Conservation (phyloP, 495 filamentous ascomycete species). For the Niebla homalea region DNA sequence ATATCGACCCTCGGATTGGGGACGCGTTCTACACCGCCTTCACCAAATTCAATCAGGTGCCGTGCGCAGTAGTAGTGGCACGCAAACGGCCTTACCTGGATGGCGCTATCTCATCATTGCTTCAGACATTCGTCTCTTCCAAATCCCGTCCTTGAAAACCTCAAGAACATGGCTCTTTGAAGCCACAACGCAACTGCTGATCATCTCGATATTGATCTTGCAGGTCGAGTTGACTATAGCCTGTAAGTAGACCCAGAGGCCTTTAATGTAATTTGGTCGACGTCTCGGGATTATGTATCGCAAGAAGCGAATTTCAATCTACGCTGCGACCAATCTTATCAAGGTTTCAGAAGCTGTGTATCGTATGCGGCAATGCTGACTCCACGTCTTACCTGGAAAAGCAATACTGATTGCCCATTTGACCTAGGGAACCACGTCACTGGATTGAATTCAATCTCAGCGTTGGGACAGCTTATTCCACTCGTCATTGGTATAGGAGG, state of each 20-base stretch:
- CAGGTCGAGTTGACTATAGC: slow-evolving; percentile 19
- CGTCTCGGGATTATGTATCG: no score
- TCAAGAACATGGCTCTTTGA: background rate
- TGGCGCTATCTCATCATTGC: slow-evolving; percentile 1
- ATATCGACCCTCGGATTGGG: background rate
- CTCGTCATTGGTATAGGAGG: slow-evolving; percentile 19
- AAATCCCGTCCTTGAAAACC: background rate
- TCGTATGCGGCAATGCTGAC: no score
- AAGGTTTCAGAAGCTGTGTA: no score
- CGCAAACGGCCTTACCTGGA: background rate
- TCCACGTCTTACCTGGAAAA: no score
- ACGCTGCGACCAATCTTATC: no score
- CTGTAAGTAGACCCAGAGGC: no score
- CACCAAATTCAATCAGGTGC: background rate
- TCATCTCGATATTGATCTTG: slow-evolving; percentile 12
- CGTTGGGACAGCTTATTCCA: slow-evolving; percentile 21
- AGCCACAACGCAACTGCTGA: background rate
- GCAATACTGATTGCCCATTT: no score
- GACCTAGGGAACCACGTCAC: slow-evolving; percentile 16
- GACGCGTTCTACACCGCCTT: slow-evolving; percentile 1
- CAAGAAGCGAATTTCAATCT: no score
- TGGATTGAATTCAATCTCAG: slow-evolving; percentile 13
- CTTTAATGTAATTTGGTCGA: no score
- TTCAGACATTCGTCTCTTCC: slow-evolving; percentile 2
- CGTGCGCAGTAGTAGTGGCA: background rate